A percentile compares a stretch with the other conserved stretches of the same genome.
Evolutionary conservation across 331 rosid genomes (phyloP).

Genomic region (Dryas integrifolia): DNA sequence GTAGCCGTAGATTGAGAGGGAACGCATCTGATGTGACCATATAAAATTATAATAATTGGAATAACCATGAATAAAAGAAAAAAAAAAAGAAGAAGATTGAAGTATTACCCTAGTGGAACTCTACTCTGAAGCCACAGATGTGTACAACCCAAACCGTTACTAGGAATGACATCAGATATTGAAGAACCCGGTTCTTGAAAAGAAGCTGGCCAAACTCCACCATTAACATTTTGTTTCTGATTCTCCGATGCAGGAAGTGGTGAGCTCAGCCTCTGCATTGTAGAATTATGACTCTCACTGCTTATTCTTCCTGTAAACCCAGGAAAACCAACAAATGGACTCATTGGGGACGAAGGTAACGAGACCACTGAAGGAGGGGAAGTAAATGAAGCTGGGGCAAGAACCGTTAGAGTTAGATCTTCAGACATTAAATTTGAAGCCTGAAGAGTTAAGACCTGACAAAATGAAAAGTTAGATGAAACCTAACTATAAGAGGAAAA

Average conservation of each 20-base stretch:
- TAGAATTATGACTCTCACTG: constrained; percentile 37
- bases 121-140: constrained; percentile 96
- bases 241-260: constrained; percentile 39
- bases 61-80: constrained; percentile 8
- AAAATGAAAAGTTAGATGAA: constrained; percentile 35
- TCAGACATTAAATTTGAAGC: constrained; percentile 89
- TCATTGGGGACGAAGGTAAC: constrained; percentile 63
- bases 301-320: constrained; percentile 51
- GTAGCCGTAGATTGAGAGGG: constrained; percentile 80
- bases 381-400: constrained; percentile 81
- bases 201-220: constrained; percentile 41
- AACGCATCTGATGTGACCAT: constrained; percentile 52
- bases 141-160: constrained; percentile 61
- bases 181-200: constrained; percentile 39
- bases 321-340: constrained; percentile 63
- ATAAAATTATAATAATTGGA: constrained; percentile 25
- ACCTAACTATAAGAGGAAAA: constrained; percentile 8
- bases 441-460: constrained; percentile 90
- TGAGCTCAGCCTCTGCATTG: constrained; percentile 41
- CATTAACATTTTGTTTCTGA: constrained; percentile 40
- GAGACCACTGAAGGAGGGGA: constrained; percentile 68
- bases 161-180: constrained; percentile 53
- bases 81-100: constrained; percentile 9
- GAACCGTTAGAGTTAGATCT: constrained; percentile 81
- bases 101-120: constrained; percentile 86